Evolutionary conservation across 139 green algal genomes (phyloP).

Genomic region (Ulvella scutata): DNA sequence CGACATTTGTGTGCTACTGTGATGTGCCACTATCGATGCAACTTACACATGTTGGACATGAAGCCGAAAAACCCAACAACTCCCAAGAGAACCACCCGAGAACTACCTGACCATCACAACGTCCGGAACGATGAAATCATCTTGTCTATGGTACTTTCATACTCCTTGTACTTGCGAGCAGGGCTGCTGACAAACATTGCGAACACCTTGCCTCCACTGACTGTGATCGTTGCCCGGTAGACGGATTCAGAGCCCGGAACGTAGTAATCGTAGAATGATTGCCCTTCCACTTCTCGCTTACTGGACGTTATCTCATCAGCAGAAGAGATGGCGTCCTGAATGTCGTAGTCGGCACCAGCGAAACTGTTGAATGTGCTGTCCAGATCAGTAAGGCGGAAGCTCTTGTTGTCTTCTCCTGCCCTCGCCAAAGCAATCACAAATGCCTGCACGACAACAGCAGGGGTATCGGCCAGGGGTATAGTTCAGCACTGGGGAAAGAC

Average conservation of each 20-base stretch:
- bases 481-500: too few relatives aligned
- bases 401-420: constrained; percentile 70
- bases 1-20: too few relatives aligned
- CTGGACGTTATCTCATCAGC: background rate
- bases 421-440: constrained; percentile 63
- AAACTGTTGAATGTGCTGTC: constrained; percentile 64
- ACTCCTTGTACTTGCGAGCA: background rate
- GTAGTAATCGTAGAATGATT: constrained; percentile 59
- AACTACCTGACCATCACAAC: background rate
- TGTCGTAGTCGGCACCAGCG: constrained; percentile 71
- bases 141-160: background rate
- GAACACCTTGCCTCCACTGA: constrained; percentile 58
- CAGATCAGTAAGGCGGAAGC: constrained; percentile 54
- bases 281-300: constrained; percentile 32
- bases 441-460: constrained; percentile 29
- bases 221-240: constrained; percentile 53
- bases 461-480: background rate
- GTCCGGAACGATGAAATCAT: background rate
- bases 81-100: too few relatives aligned
- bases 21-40: too few relatives aligned
- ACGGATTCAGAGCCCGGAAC: background rate
- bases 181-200: constrained; percentile 32
- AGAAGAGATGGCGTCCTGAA: constrained; percentile 29
- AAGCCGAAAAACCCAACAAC: too few relatives aligned
- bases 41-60: too few relatives aligned